These are phyloP conservation scores for baker's yeast (Saccharomyces cerevisiae) DNA, from an alignment of 805 yeast genomes.

Conservation along the genomic window DNA sequence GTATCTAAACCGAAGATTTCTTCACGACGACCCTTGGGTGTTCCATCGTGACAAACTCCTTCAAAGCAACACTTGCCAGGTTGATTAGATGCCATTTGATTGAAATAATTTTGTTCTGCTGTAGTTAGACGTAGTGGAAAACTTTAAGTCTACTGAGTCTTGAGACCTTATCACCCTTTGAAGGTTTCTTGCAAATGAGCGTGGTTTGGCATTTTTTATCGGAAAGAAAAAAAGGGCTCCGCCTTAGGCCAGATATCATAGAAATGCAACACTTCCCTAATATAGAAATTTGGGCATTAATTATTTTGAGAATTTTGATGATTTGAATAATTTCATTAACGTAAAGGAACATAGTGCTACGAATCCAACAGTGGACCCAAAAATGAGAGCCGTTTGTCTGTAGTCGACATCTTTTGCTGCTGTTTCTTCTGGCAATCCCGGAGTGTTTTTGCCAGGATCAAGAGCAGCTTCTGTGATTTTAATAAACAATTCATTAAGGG, in stretches of 20 bases:
- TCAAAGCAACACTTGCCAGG: conserved; percentile 43
- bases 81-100: conserved; percentile 42
- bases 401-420: conserved; percentile 36
- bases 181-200: background rate
- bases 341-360: conserved; percentile 56
- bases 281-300: background rate
- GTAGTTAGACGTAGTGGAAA: background rate
- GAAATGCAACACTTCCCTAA: background rate
- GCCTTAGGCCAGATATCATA: background rate
- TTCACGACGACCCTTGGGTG: conserved; percentile 37
- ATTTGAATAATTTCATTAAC: conserved; percentile 40
- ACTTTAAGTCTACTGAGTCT: background rate
- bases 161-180: background rate
- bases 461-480: conserved; percentile 86
- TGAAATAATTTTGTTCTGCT: background rate
- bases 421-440: conserved; percentile 63
- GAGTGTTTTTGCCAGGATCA: conserved; percentile 68
- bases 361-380: conserved; percentile 63
- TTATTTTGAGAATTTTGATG: conserved; percentile 1
- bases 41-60: conserved; percentile 42
- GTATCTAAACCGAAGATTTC: conserved; percentile 38
- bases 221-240: background rate
- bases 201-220: background rate
- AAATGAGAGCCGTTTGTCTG: conserved; percentile 47
- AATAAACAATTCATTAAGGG: conserved; percentile 74